These are phyloP conservation scores for Macadamia tetraphylla DNA, from an alignment of 164 flowering plant species.

Conservation along the genomic window DNA sequence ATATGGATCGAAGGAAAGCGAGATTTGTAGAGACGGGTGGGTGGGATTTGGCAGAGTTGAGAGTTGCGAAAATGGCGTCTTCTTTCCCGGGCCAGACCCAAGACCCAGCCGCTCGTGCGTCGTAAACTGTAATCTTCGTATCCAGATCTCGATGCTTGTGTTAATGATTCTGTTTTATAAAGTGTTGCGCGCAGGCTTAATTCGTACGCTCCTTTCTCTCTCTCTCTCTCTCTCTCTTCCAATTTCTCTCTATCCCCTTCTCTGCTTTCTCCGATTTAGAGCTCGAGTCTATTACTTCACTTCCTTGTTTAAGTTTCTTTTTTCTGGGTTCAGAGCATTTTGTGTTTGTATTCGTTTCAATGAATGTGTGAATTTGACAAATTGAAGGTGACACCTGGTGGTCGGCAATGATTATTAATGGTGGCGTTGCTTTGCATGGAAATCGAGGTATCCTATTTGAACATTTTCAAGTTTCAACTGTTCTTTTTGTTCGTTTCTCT, in stretches of 20 bases:
- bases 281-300: too few relatives aligned
- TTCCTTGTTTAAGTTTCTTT: slow-evolving; percentile 1
- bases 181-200: background rate
- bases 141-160: slow-evolving; percentile 31
- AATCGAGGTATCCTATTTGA: slow-evolving; percentile 36
- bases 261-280: too few relatives aligned
- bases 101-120: slow-evolving; percentile 25
- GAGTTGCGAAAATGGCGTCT: slow-evolving; percentile 14
- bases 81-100: slow-evolving; percentile 32
- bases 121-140: slow-evolving; percentile 6
- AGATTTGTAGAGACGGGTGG: background rate
- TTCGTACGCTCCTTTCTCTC: slow-evolving; percentile 7
- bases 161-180: background rate
- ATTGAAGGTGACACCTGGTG: slow-evolving; percentile 7
- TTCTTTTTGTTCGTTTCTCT: background rate
- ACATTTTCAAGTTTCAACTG: slow-evolving; percentile 16
- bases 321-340: slow-evolving; percentile 20
- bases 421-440: slow-evolving; percentile 28
- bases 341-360: slow-evolving; percentile 2
- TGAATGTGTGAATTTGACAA: background rate
- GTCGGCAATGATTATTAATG: slow-evolving; percentile 45
- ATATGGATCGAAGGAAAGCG: background rate
- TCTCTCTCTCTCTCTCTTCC: slow-evolving; percentile 14
- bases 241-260: too few relatives aligned
- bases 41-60: background rate